Percentiles rank a stretch among this genome's conserved stretches.
phyloP scores from a whole-genome alignment of 2,329 filamentous ascomycete species.

The Diplodia seriata region DNA sequence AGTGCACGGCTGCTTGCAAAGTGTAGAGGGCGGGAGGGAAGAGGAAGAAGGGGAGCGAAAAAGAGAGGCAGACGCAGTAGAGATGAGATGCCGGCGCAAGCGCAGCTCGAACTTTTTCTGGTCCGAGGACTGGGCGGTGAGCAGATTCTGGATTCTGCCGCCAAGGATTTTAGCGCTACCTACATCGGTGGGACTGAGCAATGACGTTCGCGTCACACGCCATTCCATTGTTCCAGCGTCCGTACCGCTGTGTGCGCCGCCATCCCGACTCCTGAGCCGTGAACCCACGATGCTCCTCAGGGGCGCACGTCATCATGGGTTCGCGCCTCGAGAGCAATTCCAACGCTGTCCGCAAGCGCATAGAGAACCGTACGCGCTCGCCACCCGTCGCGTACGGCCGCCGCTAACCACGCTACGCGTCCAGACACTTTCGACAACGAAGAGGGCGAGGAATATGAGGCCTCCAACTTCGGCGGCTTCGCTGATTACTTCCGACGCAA shows the following conservation, averaged over 20 bases:
- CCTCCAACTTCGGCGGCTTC: slow-evolving; percentile 87
- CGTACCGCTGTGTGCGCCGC: not conserved
- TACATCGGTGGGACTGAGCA: not conserved
- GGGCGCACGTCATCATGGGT: slow-evolving; percentile 57
- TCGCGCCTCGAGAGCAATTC: slow-evolving; percentile 68
- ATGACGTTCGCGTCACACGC: slow-evolving; percentile 25
- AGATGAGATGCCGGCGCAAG: slow-evolving; percentile 15
- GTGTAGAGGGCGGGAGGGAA: not conserved
- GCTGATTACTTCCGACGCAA: slow-evolving; percentile 92
- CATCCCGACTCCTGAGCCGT: not conserved
- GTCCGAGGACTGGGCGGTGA: not conserved
- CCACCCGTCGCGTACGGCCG: not conserved
- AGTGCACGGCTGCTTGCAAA: slow-evolving; percentile 1
- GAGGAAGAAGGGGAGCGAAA: slow-evolving; percentile 31
- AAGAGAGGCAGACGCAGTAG: slow-evolving; percentile 19
- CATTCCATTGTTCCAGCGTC: not conserved
- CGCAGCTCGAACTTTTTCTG: slow-evolving; percentile 29
- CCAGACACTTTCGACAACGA: slow-evolving; percentile 78
- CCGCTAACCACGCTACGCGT: slow-evolving; percentile 30
- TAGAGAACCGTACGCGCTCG: slow-evolving; percentile 60
- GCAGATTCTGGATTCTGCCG: slow-evolving; percentile 14
- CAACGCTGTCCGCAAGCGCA: slow-evolving; percentile 66
- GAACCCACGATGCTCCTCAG: slow-evolving; percentile 14
- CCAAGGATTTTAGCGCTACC: slow-evolving; percentile 24
- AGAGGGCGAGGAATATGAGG: slow-evolving; percentile 87